Evolutionary conservation across 169 alveolate species (phyloP).

Genomic region (Plasmodium coatneyi): DNA sequence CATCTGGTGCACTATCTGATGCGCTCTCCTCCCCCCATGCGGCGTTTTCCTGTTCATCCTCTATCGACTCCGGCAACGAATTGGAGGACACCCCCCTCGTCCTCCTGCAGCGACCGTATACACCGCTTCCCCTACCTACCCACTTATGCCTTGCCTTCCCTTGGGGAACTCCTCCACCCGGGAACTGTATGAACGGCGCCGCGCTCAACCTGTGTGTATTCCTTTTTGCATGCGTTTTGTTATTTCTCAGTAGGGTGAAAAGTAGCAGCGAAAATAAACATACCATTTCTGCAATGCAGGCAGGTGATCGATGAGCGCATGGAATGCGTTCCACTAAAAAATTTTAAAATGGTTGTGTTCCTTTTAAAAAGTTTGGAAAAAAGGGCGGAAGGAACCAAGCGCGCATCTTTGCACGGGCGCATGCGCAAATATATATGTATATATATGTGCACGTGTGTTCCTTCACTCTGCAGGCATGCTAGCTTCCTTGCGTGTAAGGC

Average conservation of each 20-base stretch:
- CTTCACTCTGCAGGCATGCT: neutral
- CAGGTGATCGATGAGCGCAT: neutral
- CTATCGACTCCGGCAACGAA: neutral
- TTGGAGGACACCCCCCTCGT: neutral
- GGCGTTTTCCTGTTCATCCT: neutral
- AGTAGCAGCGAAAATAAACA: conserved; percentile 26
- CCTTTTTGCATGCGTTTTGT: conserved; percentile 29
- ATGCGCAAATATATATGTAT: neutral
- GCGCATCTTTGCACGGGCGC: neutral
- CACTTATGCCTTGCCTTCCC: neutral
- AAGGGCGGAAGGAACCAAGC: neutral
- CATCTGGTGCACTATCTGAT: neutral
- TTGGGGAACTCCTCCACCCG: neutral
- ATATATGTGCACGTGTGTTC: neutral
- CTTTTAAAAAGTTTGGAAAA: conserved; percentile 9
- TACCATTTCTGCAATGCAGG: conserved; percentile 32
- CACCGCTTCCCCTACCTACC: neutral
- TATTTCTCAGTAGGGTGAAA: conserved; percentile 51
- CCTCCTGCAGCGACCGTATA: neutral
- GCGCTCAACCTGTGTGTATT: conserved; percentile 14
- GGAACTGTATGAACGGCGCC: conserved; percentile 18
- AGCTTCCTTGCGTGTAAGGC: neutral
- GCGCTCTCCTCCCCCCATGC: neutral
- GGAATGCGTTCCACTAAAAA: conserved; percentile 12
- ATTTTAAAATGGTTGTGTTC: neutral